Percentiles rank a stretch among this genome's conserved stretches.
Evolutionary conservation across 1,139 yeast genomes (phyloP).

Genomic region (Pichia kudriavzevii): DNA sequence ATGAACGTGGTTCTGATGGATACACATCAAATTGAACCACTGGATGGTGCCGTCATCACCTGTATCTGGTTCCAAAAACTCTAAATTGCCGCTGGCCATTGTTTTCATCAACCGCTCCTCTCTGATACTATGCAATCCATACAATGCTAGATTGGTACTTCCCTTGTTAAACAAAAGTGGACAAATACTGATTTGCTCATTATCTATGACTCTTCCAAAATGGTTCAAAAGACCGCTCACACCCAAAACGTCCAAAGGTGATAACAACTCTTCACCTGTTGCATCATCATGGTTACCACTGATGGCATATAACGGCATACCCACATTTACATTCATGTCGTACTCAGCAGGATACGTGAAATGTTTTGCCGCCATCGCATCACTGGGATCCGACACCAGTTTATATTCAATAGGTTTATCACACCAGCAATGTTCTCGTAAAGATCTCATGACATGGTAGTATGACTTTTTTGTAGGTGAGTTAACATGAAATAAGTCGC

Average conservation of each 20-base stretch:
- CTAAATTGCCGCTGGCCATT: slow-evolving; percentile 73
- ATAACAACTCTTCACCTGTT: slow-evolving; percentile 78
- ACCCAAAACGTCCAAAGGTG: slow-evolving; percentile 80
- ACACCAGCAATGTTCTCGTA: slow-evolving; percentile 72
- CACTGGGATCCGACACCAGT: slow-evolving; percentile 69
- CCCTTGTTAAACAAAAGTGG: slow-evolving; percentile 86
- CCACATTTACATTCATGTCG: slow-evolving; percentile 81
- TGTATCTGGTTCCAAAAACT: slow-evolving; percentile 63
- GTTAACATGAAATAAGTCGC: slow-evolving; percentile 87
- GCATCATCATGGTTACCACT: slow-evolving; percentile 98
- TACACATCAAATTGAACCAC: slow-evolving; percentile 81
- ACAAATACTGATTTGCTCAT: slow-evolving; percentile 64
- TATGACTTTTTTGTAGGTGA: slow-evolving; percentile 83
- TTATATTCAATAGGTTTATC: slow-evolving; percentile 85
- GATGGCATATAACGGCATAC: slow-evolving; percentile 90
- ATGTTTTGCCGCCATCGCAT: slow-evolving; percentile 37
- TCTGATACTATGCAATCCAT: slow-evolving; percentile 82
- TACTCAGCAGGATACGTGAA: slow-evolving; percentile 75
- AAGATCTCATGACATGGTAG: slow-evolving; percentile 71
- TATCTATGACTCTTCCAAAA: slow-evolving; percentile 76
- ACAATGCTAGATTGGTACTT: slow-evolving; percentile 68
- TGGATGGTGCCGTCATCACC: slow-evolving; percentile 36
- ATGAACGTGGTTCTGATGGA: slow-evolving; percentile 83
- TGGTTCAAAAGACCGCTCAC: slow-evolving; percentile 82
- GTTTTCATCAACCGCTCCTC: slow-evolving; percentile 84